phyloP scores from a whole-genome alignment of 2,329 filamentous ascomycete species.

The Davidsoniella virescens region DNA sequence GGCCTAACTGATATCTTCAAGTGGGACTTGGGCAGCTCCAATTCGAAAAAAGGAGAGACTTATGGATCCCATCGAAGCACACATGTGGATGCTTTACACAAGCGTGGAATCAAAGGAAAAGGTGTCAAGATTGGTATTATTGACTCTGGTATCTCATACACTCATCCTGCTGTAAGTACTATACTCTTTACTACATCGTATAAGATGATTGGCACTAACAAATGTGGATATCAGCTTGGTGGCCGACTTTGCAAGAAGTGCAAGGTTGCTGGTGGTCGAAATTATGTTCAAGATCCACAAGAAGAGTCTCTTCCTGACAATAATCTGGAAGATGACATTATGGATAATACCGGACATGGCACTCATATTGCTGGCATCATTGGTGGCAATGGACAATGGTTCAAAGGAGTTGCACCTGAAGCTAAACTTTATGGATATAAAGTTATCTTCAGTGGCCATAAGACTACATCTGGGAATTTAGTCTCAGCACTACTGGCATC shows the following conservation, averaged over 20 bases:
- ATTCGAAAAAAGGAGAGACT: slow-evolving; percentile 2
- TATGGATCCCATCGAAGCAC: slow-evolving; percentile 15
- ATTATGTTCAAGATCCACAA: slow-evolving; percentile 11
- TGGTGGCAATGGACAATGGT: slow-evolving; percentile 9
- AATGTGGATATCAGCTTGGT: slow-evolving; percentile 20
- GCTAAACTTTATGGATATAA: slow-evolving; percentile 14
- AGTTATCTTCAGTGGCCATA: neutral
- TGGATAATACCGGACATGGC: slow-evolving; percentile 18
- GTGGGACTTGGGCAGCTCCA: slow-evolving; percentile 11
- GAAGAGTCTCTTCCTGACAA: slow-evolving; percentile 20
- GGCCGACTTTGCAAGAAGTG: slow-evolving; percentile 24
- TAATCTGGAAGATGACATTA: slow-evolving; percentile 6
- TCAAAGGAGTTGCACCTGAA: slow-evolving; percentile 16
- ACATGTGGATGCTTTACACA: slow-evolving; percentile 24
- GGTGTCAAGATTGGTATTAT: slow-evolving; percentile 25
- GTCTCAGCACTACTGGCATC: slow-evolving; percentile 22
- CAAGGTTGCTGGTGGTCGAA: slow-evolving; percentile 24
- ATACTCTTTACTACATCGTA: no score
- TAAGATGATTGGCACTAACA: neutral
- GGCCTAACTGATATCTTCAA: no score
- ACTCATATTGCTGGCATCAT: slow-evolving; percentile 21
- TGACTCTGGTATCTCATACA: slow-evolving; percentile 26
- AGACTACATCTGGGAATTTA: slow-evolving; percentile 17
- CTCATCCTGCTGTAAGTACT: slow-evolving; percentile 16
- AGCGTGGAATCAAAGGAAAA: slow-evolving; percentile 22